Percentiles rank a stretch among this genome's conserved stretches.
Conservation (phyloP, 495 filamentous ascomycete genomes). For the Penicillium taxi region DNA sequence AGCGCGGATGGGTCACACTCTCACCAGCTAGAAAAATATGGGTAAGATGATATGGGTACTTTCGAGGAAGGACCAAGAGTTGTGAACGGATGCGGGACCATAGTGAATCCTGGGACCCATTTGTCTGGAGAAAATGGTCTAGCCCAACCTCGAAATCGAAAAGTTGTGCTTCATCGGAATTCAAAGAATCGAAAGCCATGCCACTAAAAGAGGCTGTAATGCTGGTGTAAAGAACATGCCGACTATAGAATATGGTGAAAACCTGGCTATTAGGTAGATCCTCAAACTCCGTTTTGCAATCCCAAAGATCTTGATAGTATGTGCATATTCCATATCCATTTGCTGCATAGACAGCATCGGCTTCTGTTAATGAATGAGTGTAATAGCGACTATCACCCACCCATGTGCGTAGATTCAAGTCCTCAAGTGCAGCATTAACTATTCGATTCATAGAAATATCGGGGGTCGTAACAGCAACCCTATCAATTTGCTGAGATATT, state of each 20-base stretch:
- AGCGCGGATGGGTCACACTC: conserved; percentile 6
- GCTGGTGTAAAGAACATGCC: conserved; percentile 8
- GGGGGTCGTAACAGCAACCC: conserved; percentile 9
- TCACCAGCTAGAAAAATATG: conserved; percentile 10
- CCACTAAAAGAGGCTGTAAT: conserved; percentile 2
- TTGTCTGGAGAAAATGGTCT: conserved; percentile 9
- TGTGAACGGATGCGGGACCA: conserved; percentile 8
- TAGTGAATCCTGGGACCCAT: conserved; percentile 3
- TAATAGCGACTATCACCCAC: conserved; percentile 8
- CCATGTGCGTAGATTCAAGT: conserved; percentile 7
- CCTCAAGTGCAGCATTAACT: conserved; percentile 7
- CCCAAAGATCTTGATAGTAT: conserved; percentile 7
- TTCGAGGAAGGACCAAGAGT: conserved; percentile 6
- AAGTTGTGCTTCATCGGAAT: conserved; percentile 1
- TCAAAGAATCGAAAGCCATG: conserved; percentile 1
- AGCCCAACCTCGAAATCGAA: conserved; percentile 8
- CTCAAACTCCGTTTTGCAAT: conserved; percentile 7
- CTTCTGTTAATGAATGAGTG: conserved; percentile 3
- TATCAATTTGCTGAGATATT: conserved; percentile 7
- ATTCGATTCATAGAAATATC: conserved; percentile 7
- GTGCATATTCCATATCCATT: conserved; percentile 7
- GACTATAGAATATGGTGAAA: conserved; percentile 6
- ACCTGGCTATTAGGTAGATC: background rate
- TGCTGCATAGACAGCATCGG: conserved; percentile 10
- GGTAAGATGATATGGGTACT: conserved; percentile 3